Conservation (phyloP, 345 rosid genomes). For the Boechera stricta region DNA sequence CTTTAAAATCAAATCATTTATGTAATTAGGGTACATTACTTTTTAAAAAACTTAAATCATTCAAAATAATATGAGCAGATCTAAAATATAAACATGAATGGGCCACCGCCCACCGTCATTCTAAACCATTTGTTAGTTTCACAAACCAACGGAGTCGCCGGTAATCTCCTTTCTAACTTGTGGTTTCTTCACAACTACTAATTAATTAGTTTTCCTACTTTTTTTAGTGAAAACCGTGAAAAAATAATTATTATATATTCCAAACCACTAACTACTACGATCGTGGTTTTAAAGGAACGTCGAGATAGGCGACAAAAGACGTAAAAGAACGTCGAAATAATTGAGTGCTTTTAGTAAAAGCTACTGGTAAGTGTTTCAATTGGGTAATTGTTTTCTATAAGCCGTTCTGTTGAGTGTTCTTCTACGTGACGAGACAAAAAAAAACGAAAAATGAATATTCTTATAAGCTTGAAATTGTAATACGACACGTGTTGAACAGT, state of each 20-base stretch:
- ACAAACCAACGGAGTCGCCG: conserved; percentile 24
- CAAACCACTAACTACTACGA: conserved; percentile 6
- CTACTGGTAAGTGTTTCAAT: background rate
- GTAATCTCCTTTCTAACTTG: conserved; percentile 12
- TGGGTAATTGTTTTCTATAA: background rate
- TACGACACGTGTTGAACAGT: background rate
- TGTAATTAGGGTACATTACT: background rate
- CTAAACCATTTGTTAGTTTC: background rate
- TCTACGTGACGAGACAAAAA: background rate
- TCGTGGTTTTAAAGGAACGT: background rate
- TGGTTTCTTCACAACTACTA: background rate
- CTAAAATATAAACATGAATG: background rate
- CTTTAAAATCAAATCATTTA: background rate
- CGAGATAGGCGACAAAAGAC: background rate
- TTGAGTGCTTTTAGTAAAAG: background rate
- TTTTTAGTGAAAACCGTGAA: background rate
- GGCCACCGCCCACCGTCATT: conserved; percentile 8
- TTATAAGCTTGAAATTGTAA: background rate
- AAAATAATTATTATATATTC: background rate
- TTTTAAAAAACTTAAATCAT: background rate
- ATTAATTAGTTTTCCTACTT: background rate
- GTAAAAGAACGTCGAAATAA: background rate
- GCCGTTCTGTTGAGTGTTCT: background rate
- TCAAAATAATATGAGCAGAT: background rate
- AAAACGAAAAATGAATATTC: no score